Evolutionary conservation across 2,329 filamentous ascomycete species (phyloP), one percentile per base, ranked within the genome.

Genomic region (Zymoseptoria tritici): DNA sequence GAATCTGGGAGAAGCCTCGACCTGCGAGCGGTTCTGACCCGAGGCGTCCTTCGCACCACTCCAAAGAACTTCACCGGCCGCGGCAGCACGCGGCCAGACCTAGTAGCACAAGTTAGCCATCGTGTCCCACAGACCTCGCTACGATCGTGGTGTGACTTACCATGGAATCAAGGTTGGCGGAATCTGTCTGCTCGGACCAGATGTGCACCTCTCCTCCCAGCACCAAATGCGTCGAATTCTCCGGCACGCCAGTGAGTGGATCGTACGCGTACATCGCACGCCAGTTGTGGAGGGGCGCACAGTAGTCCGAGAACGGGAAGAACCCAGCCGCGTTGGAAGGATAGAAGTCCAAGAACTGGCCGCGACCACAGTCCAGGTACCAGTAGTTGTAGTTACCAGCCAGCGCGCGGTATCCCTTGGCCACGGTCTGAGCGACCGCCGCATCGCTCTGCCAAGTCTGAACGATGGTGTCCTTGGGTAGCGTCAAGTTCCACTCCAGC

Each of bases 281-380:
- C 91, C 91, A 96, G 76, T 83, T 89, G 78, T 96, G 91, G 70
- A 80, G 80, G 1, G 91, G 91, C 0, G 79, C 78, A 76, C 91
- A 96, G 82, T 91, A 96, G 77, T 95, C 90, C 60, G 78, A 76
- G 77, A 89, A 96, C 0, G 90, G 90, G 71, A 82, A 90, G 75
- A 77, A 83, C 1, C 68, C 63, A 19, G 78, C 65, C 64, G 81
- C 81, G 16, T 80, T 75, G 1, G 74, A 74, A 55, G 84, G 84
- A 58, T 77, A 77, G 68, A 88, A 89, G 77, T 89, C 86, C 64
- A 93, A 78, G 87, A 88, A 94, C 68, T 89, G 83, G 49, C 90
- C 90, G 64, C 87, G 82, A 29, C 90, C 90, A 71, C 90, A 95
- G 76, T 94, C 90, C 56, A 94, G 85, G 56, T 72, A 72, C 86